Evolutionary conservation across 768 basidiomycete genomes (phyloP), one percentile per base, ranked within the genome.

Genomic region (Pisolithus albus): DNA sequence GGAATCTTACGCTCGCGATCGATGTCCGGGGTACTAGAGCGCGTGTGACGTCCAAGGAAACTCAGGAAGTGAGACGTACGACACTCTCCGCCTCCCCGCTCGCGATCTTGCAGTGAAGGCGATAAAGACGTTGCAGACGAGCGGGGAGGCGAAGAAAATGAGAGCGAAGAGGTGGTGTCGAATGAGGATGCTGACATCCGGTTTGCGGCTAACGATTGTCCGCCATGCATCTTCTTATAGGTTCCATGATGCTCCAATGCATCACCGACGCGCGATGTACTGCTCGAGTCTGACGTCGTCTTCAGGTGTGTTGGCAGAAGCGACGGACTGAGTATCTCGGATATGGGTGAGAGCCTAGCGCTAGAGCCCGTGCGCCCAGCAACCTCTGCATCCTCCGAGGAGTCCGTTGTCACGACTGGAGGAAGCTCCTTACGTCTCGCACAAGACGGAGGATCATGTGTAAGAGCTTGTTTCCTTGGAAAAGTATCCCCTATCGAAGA

Each of bases 181-280:
- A 78, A 61, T 10, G 86, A 88, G 3, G 84, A 75, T n/a, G 80
- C 70, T 8, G 88, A 86, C 53, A 84, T 66, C 47, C 86, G 71
- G 54, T 79, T 80, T 36, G 54, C 44, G 9, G 62, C 1, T 49
- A 51, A n/a, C 55, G 55, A 0, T 43, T 45, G 5, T 59, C 55
- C n/a, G 54, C 54, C 69, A 49, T 77, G 75, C 41, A 67, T 70
- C 60, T 81, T 80, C 61, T 81, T 81, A 68, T 84, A 93, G n/a
- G 83, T 74, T 64, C 93, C 89, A 62, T 95, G 95, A 36, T 91
- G 77, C 51, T 89, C 88, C 64, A 86, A 95, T 0, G 93, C 93
- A 64, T 95, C 92, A 59, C 92, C 86, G 36, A 88, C 67, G 72
- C 4, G 54, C 4, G 32, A 7, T 37, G 47, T 9, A 34, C 57